Conservation (phyloP, 2,329 filamentous ascomycete genomes). For the Allantophomopsis cytisporea region DNA sequence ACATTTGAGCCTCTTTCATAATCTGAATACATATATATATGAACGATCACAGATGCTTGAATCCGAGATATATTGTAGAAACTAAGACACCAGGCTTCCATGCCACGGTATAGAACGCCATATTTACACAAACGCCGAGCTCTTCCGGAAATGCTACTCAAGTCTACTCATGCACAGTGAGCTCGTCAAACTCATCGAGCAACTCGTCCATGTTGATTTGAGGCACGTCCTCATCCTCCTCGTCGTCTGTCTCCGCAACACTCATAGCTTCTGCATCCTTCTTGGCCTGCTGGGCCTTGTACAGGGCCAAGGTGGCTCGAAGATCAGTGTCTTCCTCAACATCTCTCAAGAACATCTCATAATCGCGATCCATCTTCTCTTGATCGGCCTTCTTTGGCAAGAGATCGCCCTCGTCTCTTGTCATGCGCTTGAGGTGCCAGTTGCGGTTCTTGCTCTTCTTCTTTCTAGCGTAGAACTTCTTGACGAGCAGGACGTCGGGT, state of each 20-base stretch:
- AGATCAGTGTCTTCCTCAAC: conserved; percentile 93
- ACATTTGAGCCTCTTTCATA: no score
- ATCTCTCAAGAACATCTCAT: conserved; percentile 93
- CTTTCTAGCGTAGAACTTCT: conserved; percentile 87
- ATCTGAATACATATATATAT: no score
- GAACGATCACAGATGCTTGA: no score
- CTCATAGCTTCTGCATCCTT: conserved; percentile 53
- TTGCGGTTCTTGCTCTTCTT: conserved; percentile 73
- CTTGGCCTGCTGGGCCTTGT: conserved; percentile 45
- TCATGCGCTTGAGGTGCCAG: conserved; percentile 94
- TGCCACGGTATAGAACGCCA: no score
- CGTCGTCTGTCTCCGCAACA: conserved; percentile 46
- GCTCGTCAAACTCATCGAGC: conserved; percentile 86
- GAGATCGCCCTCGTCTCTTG: conserved; percentile 76
- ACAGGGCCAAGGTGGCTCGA: conserved; percentile 70
- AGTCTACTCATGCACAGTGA: conserved; percentile 38
- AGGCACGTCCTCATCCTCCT: conserved; percentile 52
- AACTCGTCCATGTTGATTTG: conserved; percentile 68
- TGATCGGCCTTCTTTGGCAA: conserved; percentile 78
- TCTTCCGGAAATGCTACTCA: no score
- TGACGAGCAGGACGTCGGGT: conserved; percentile 87
- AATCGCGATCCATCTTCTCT: conserved; percentile 80
- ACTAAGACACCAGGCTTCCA: no score
- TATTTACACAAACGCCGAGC: no score
- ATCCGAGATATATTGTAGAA: no score